Percentiles rank a stretch among this genome's conserved stretches.
Evolutionary conservation across 2,329 filamentous ascomycete genomes (phyloP).

Genomic region (Apiospora phragmitis): DNA sequence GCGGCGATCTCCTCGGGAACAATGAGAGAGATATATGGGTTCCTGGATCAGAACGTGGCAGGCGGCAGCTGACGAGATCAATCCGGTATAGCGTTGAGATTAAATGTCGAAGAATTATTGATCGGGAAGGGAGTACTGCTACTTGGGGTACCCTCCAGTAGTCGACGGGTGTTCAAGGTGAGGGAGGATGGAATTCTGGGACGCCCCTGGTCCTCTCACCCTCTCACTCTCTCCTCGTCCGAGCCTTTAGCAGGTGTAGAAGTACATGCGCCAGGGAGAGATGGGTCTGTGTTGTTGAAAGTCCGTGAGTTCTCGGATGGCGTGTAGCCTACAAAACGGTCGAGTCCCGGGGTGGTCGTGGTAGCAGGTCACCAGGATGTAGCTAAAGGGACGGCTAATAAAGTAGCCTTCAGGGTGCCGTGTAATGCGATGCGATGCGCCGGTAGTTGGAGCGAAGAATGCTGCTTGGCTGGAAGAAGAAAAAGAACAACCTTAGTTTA

Average conservation of each 20-base stretch:
- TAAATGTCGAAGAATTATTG: conserved; percentile 8
- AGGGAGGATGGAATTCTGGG: not conserved
- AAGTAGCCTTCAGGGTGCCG: not conserved
- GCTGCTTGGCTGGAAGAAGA: conserved; percentile 3
- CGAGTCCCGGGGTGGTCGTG: not conserved
- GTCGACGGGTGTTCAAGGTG: not conserved
- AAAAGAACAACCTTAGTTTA: conserved; percentile 7
- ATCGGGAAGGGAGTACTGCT: not conserved
- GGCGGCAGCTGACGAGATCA: conserved; percentile 14
- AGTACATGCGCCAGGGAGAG: conserved; percentile 1
- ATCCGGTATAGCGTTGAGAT: conserved; percentile 14
- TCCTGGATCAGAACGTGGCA: conserved; percentile 17
- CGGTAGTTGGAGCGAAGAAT: conserved; percentile 2
- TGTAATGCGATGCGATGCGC: conserved; percentile 1
- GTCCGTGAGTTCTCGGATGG: conserved; percentile 7
- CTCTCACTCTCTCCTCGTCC: not conserved
- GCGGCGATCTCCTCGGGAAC: conserved; percentile 16
- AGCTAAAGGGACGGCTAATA: not conserved
- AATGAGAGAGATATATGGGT: conserved; percentile 8
- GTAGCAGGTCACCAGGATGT: conserved; percentile 1
- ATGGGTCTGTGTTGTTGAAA: conserved; percentile 5
- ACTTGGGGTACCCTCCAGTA: not conserved
- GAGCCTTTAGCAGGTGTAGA: not conserved
- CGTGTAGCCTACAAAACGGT: conserved; percentile 1
- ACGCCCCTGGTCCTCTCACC: not conserved